Conservation (phyloP, 148 eudicot species). For the Arbutus unedo region DNA sequence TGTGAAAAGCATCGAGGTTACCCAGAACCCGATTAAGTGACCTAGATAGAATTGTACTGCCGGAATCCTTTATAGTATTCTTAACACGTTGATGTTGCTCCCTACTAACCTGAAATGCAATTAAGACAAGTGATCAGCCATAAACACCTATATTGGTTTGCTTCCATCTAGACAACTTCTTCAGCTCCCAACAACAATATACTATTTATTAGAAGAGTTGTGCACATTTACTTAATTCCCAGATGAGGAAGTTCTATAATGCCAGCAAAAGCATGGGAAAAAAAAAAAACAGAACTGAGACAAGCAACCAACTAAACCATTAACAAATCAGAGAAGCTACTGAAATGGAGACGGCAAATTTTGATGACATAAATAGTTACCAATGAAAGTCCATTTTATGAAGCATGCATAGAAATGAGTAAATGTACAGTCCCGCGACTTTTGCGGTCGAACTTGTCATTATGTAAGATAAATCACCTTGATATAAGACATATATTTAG, state of each 20-base stretch:
- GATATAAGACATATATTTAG: constrained; percentile 92
- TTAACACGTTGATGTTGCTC: constrained; percentile 81
- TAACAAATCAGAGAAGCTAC: background rate
- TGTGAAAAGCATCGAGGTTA: constrained; percentile 52
- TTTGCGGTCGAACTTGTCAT: background rate
- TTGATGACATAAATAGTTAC: background rate
- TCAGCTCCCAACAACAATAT: background rate
- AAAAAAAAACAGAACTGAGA: background rate
- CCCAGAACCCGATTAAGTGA: constrained; percentile 84
- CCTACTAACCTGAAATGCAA: constrained; percentile 73
- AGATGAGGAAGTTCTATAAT: background rate
- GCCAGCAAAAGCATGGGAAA: background rate
- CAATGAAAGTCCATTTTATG: background rate
- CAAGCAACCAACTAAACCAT: background rate
- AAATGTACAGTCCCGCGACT: background rate
- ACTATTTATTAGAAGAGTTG: background rate
- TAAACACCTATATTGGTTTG: background rate
- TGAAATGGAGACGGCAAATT: background rate
- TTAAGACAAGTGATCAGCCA: constrained; percentile 7
- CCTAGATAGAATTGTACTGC: constrained; percentile 67
- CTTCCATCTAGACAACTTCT: background rate
- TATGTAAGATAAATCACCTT: constrained; percentile 45
- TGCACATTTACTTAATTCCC: background rate
- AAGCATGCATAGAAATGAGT: background rate
- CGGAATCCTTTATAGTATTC: constrained; percentile 77